Conservation (phyloP, 1,139 yeast genomes). For the Pichia sp. region DNA sequence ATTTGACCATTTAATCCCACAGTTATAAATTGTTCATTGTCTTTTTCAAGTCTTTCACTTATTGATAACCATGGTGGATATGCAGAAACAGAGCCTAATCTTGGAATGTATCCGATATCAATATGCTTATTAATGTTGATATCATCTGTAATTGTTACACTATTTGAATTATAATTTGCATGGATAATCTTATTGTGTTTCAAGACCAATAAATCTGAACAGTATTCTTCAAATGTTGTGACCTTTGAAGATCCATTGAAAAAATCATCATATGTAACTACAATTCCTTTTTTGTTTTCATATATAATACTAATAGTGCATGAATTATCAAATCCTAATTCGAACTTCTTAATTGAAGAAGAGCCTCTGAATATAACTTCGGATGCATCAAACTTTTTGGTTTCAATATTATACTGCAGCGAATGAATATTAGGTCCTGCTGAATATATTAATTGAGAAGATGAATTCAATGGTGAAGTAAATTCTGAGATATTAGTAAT, state of each 20-base stretch:
- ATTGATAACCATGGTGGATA: constrained; percentile 33
- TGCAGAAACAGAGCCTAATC: constrained; percentile 33
- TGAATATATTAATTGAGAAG: not conserved
- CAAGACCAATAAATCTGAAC: constrained; percentile 1
- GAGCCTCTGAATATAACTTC: not conserved
- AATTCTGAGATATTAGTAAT: not conserved
- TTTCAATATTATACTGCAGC: not conserved
- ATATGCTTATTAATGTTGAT: no score
- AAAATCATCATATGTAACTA: no score
- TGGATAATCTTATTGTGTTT: not conserved
- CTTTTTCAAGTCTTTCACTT: not conserved
- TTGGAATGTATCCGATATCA: constrained; percentile 31
- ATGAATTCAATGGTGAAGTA: not conserved
- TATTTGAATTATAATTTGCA: not conserved
- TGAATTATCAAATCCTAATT: not conserved
- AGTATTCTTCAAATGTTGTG: not conserved
- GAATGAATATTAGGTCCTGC: not conserved
- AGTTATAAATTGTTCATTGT: constrained; percentile 28
- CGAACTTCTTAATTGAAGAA: not conserved
- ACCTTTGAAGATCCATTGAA: no score
- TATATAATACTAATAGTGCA: no score
- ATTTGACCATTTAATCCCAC: constrained; percentile 49
- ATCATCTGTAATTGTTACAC: not conserved
- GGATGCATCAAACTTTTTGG: not conserved
- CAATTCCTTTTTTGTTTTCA: no score